Conservation (phyloP, 306 rosid genomes). For the Quercus aquifolioides region DNA sequence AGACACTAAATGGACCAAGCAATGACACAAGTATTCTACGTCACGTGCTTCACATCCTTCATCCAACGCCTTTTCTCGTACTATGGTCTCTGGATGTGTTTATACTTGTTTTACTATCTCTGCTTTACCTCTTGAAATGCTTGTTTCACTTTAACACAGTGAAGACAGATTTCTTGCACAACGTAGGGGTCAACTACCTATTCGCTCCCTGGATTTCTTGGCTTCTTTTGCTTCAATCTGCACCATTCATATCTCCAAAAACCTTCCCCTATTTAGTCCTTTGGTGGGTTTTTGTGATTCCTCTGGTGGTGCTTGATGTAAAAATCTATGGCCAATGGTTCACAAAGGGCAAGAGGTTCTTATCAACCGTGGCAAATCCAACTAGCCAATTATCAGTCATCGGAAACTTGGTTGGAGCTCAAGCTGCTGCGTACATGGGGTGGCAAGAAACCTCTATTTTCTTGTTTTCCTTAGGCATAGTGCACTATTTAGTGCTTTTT, state of each 20-base stretch:
- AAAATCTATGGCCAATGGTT: constrained; percentile 21
- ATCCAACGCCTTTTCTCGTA: neutral
- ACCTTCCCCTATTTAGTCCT: neutral
- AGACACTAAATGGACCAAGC: neutral
- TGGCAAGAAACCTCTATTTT: constrained; percentile 15
- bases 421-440: constrained; percentile 19
- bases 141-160: constrained; percentile 11
- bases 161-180: constrained; percentile 14
- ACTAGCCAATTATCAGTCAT: constrained; percentile 22
- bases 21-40: neutral
- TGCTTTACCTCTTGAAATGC: constrained; percentile 6
- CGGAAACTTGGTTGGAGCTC: constrained; percentile 21
- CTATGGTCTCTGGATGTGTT: constrained; percentile 14
- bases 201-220: constrained; percentile 22
- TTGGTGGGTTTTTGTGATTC: constrained; percentile 15
- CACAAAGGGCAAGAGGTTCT: constrained; percentile 15
- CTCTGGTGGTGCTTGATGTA: constrained; percentile 16
- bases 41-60: neutral
- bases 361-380: constrained; percentile 13
- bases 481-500: constrained; percentile 19
- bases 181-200: constrained; percentile 15
- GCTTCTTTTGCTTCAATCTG: constrained; percentile 23
- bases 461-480: constrained; percentile 20
- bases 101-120: neutral
- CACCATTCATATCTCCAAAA: neutral